Conservation (phyloP, 768 basidiomycete species). For the Multifurca ochricompacta region DNA sequence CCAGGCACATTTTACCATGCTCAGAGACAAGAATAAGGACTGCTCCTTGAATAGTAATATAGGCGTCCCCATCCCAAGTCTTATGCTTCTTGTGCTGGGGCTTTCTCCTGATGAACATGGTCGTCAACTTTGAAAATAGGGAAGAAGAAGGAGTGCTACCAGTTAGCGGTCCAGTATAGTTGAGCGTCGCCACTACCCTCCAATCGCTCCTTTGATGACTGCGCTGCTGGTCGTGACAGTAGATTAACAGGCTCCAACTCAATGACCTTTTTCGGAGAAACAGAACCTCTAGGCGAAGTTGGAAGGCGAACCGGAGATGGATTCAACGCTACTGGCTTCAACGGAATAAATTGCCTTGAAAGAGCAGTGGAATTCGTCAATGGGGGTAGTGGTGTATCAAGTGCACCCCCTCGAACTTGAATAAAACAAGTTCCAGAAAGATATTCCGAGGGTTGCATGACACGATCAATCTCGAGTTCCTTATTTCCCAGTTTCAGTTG, state of each 20-base stretch:
- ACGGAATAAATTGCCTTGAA: constrained; percentile 28
- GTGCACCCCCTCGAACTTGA: constrained; percentile 29
- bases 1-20: constrained; percentile 57
- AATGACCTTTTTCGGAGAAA: constrained; percentile 26
- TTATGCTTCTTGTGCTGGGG: constrained; percentile 70
- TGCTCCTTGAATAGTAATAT: constrained; percentile 42
- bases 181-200: constrained; percentile 20
- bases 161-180: constrained; percentile 62
- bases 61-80: constrained; percentile 80
- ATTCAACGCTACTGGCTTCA: constrained; percentile 27
- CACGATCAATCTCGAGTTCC: constrained; percentile 59
- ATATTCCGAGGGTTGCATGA: constrained; percentile 47
- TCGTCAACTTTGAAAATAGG: not conserved
- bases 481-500: constrained; percentile 41
- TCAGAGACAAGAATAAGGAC: constrained; percentile 59
- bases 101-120: constrained; percentile 49
- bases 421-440: constrained; percentile 62
- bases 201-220: constrained; percentile 9
- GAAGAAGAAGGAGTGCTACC: constrained; percentile 33
- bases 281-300: constrained; percentile 21
- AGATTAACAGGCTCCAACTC: constrained; percentile 35
- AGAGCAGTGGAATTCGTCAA: constrained; percentile 25
- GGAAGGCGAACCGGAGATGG: constrained; percentile 23
- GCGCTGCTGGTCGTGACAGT: not conserved
- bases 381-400: constrained; percentile 20